Evolutionary conservation across 2,329 filamentous ascomycete genomes (phyloP).

Genomic region (Hymenoscyphus repandus): DNA sequence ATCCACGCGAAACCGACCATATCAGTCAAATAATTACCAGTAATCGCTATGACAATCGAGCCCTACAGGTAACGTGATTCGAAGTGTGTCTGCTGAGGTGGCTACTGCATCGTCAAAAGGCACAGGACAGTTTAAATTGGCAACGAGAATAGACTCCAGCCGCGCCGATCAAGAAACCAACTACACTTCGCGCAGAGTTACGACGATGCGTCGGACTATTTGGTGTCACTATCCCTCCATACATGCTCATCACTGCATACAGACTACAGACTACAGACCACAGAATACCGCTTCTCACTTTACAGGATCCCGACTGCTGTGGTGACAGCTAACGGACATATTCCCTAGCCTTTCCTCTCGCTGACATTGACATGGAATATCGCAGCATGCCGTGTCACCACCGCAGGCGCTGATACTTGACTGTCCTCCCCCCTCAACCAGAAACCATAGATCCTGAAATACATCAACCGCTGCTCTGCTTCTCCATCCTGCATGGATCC

Average conservation of each 20-base stretch:
- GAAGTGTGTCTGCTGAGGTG: neutral
- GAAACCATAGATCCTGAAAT: neutral
- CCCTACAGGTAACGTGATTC: neutral
- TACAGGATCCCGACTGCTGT: neutral
- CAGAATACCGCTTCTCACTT: neutral
- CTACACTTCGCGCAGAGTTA: no score
- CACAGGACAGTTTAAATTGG: neutral
- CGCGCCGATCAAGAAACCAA: no score
- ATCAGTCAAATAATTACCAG: neutral
- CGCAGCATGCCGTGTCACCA: conserved; percentile 3
- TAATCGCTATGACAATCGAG: neutral
- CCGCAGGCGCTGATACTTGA: neutral
- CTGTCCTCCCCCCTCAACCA: neutral
- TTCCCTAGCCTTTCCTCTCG: neutral
- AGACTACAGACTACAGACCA: no score
- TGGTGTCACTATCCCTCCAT: no score
- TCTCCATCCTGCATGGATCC: neutral
- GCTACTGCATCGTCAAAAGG: neutral
- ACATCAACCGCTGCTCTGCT: neutral
- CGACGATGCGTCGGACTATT: no score
- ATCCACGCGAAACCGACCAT: neutral
- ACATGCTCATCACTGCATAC: neutral
- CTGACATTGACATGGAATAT: neutral
- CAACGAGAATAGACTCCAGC: neutral
- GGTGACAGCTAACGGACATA: conserved; percentile 3